A percentile compares a stretch with the other conserved stretches of the same genome.
Conservation (phyloP, 345 rosid genomes). For the Bruguiera gymnorhiza region DNA sequence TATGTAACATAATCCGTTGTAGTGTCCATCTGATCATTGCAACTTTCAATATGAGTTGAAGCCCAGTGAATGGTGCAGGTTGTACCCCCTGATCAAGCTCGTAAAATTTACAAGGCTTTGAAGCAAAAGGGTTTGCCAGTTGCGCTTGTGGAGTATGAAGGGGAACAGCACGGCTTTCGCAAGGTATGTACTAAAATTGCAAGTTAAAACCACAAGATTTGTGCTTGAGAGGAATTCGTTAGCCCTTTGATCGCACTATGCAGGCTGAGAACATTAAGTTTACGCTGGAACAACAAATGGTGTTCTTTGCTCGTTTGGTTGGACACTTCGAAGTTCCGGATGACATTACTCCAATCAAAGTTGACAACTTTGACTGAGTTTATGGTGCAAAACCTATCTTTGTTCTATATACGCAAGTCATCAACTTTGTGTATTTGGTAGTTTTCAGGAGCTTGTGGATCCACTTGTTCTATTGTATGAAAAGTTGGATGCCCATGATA, state of each 20-base stretch:
- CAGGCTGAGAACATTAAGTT: conserved; percentile 92
- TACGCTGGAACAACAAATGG: conserved; percentile 89
- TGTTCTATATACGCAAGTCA: too few species aligned
- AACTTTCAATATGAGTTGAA: conserved; percentile 3
- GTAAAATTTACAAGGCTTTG: conserved; percentile 70
- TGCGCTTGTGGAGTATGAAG: conserved; percentile 93
- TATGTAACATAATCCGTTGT: not conserved
- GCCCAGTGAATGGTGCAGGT: conserved; percentile 42
- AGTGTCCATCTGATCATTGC: not conserved
- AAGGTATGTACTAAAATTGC: conserved; percentile 46
- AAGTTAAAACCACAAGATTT: not conserved
- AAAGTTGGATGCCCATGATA: not conserved
- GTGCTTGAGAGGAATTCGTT: not conserved
- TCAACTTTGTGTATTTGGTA: not conserved
- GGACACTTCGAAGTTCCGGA: conserved; percentile 78
- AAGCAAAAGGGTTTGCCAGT: conserved; percentile 87
- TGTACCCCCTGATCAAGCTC: conserved; percentile 89
- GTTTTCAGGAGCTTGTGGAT: not conserved
- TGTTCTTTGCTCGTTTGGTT: conserved; percentile 73
- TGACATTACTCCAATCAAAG: conserved; percentile 59
- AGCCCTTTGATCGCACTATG: conserved; percentile 6
- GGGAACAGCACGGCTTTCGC: conserved; percentile 95
- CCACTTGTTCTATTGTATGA: not conserved
- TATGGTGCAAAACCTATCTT: too few species aligned
- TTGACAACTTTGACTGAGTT: conserved; percentile 66